Conservation (phyloP, 768 basidiomycete species). For the Tylopilus balloui region DNA sequence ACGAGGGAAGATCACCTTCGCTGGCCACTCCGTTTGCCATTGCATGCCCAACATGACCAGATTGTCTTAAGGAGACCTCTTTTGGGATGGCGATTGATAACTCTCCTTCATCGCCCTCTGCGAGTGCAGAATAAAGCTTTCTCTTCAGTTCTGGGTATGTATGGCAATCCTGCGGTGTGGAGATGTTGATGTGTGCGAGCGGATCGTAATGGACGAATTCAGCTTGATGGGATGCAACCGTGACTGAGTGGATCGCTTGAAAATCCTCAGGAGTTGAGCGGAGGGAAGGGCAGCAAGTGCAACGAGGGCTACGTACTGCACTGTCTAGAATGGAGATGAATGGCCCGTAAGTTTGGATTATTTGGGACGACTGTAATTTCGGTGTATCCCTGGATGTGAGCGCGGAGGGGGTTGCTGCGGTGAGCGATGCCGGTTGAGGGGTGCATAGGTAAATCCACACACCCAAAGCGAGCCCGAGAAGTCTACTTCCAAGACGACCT, state of each 20-base stretch:
- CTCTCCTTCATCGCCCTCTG: conserved; percentile 93
- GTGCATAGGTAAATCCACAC: conserved; percentile 31
- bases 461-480: conserved; percentile 86
- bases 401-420: conserved; percentile 10
- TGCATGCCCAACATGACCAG: conserved; percentile 40
- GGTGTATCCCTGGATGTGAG: conserved; percentile 70
- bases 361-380: conserved; percentile 87
- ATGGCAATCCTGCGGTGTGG: conserved; percentile 74
- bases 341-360: conserved; percentile 69
- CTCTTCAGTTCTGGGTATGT: conserved; percentile 92
- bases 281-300: conserved; percentile 13
- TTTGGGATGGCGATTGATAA: conserved; percentile 82
- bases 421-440: conserved; percentile 19
- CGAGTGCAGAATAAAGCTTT: conserved; percentile 82
- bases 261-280: conserved; percentile 21
- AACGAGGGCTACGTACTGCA: conserved; percentile 54
- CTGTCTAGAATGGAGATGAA: conserved; percentile 87
- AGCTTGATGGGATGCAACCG: conserved; percentile 64
- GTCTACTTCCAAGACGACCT: conserved; percentile 91
- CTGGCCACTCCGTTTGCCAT: conserved; percentile 41
- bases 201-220: conserved; percentile 80
- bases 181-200: conserved; percentile 59
- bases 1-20: conserved; percentile 45
- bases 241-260: conserved; percentile 67
- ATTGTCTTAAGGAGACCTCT: conserved; percentile 63